Evolutionary conservation across 2,329 filamentous ascomycete genomes (phyloP).

Genomic region (Fusarium haematococcum): DNA sequence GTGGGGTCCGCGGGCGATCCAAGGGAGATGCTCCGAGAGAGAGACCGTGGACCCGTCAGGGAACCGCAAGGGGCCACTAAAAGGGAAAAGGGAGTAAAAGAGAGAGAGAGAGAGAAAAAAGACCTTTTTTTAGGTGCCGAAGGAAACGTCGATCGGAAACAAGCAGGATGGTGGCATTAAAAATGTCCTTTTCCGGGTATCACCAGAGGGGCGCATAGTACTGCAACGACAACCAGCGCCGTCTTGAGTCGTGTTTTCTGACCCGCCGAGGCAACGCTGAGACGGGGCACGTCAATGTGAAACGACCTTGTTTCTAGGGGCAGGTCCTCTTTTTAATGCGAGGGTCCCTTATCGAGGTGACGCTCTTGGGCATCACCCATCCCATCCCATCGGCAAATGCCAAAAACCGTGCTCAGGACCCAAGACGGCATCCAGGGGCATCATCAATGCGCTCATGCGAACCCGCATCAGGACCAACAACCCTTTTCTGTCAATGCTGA

Average conservation of each 20-base stretch:
- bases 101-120: not conserved
- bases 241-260: slow-evolving; percentile 38
- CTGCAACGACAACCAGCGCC: slow-evolving; percentile 18
- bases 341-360: not conserved
- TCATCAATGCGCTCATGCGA: slow-evolving; percentile 15
- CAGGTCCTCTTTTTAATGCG: slow-evolving; percentile 35
- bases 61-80: slow-evolving; percentile 27
- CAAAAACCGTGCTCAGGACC: not conserved
- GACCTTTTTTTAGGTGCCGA: slow-evolving; percentile 39
- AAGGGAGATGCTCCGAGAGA: slow-evolving; percentile 40
- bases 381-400: not conserved
- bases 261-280: slow-evolving; percentile 37
- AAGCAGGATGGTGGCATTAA: slow-evolving; percentile 24
- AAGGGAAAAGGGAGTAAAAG: not conserved
- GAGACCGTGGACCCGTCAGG: slow-evolving; percentile 39
- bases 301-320: slow-evolving; percentile 37
- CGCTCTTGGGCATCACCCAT: not conserved
- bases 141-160: slow-evolving; percentile 35
- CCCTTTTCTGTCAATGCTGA: slow-evolving; percentile 6
- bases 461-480: slow-evolving; percentile 11
- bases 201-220: not conserved
- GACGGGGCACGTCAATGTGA: slow-evolving; percentile 41
- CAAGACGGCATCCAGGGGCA: slow-evolving; percentile 8
- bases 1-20: slow-evolving; percentile 41
- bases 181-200: not conserved